These are phyloP conservation scores for Candida odintsovae DNA, from an alignment of 805 yeast genomes.

Conservation along the genomic window DNA sequence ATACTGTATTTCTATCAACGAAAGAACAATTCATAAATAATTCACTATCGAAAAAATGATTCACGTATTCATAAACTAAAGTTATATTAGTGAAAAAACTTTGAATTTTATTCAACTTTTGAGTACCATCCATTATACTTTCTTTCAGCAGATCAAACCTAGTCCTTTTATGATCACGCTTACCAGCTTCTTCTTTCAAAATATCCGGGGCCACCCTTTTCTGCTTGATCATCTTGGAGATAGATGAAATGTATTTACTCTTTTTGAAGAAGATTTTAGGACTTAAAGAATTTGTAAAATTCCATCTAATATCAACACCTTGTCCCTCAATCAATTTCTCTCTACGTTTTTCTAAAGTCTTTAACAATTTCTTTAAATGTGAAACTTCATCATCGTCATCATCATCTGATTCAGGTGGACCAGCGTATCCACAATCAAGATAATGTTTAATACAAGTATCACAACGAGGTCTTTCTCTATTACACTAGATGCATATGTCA, in stretches of 20 bases:
- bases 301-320: neutral
- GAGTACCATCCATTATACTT: neutral
- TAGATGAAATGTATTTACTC: neutral
- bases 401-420: neutral
- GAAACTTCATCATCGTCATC: constrained; percentile 1
- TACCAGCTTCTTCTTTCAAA: constrained; percentile 1
- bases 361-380: neutral
- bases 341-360: constrained; percentile 1
- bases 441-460: constrained; percentile 3
- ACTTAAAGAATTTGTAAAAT: neutral
- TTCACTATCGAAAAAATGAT: constrained; percentile 7
- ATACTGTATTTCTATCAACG: neutral
- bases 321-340: neutral
- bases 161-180: constrained; percentile 1
- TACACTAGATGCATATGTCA: neutral
- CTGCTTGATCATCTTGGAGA: neutral
- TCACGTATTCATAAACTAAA: constrained; percentile 2
- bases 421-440: constrained; percentile 1
- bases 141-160: constrained; percentile 4
- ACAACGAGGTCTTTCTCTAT: constrained; percentile 5
- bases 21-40: constrained; percentile 2
- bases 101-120: neutral
- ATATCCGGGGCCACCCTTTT: neutral
- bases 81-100: neutral
- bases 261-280: neutral